Base-by-base conservation (phyloP, 2,329 filamentous ascomycete species). In the Botryotinia convoluta region DNA sequence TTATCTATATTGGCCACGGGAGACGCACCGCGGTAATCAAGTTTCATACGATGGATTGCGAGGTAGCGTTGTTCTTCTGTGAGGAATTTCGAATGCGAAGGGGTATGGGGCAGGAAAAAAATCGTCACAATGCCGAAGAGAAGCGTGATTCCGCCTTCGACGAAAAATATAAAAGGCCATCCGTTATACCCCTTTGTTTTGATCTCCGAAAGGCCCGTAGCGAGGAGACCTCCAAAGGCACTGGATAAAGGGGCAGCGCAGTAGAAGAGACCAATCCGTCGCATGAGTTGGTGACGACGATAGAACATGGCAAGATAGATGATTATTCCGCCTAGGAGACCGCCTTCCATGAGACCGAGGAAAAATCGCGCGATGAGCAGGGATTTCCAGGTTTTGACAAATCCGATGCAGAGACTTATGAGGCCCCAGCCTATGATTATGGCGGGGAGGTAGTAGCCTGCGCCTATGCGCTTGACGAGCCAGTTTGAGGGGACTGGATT, bases 241-340 rank as follows among this genome's bases (percentile, higher is more conserved):
- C 93, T 95, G 1, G 94, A 93, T 10, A 97, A 85, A 4, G 88
- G 88, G 0, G 94, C 93, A 77, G 95, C 94, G 78, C 93, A 94
- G 74, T 97, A 91, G 82, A 97, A 97, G 1, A 97, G 86, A 32
- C 93, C 94, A 0, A 92, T 95, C 57, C 94, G 87, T 76, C 95
- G 92, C 1, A 94, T 94, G 48, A 97, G 84, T 81, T 98, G 95
- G 44, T 88, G 82, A 51, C 87, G 81, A 76, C 84, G 86, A 79
- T 87, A 90, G 80, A 90, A 90, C 82, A 89, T 89, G 39, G 87
- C 89, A 42, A 91, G 82, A 76, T 90, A 91, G 74, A 88, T 87
- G 0, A 89, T 89, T 35, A 90, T 85, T 3, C 88, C 64, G 45
- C 71, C 71, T 7, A 72, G 29, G 87, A 0, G 86, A 85, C 85